Conservation (phyloP, 257 asterid species). For the Solanum piurae region DNA sequence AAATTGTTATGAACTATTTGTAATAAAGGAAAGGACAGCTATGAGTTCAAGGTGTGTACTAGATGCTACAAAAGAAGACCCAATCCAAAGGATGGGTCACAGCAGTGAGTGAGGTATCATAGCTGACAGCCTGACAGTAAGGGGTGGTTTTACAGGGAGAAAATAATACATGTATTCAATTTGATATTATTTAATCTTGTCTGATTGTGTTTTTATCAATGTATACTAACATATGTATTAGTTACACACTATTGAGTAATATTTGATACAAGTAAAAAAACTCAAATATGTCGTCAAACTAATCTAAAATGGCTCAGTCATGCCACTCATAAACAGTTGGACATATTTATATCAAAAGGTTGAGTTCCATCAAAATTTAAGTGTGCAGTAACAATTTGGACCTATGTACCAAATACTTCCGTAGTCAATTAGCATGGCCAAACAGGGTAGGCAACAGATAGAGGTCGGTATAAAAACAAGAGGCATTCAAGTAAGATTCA, state of each 20-base stretch:
- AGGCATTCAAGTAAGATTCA: neutral
- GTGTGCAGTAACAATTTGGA: neutral
- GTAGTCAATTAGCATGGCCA: neutral
- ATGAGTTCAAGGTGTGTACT: neutral
- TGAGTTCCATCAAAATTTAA: too few relatives aligned
- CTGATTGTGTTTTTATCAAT: neutral
- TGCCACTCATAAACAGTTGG: neutral
- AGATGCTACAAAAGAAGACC: neutral
- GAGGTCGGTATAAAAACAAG: neutral
- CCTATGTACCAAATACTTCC: neutral
- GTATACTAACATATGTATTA: neutral
- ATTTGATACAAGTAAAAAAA: too few relatives aligned
- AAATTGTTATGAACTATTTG: neutral
- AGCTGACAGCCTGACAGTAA: neutral
- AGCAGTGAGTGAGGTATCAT: neutral
- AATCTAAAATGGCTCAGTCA: neutral
- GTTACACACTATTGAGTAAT: neutral
- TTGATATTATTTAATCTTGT: neutral
- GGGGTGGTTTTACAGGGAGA: too few relatives aligned
- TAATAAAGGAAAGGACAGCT: neutral
- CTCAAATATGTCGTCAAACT: too few relatives aligned
- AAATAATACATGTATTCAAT: neutral
- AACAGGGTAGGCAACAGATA: neutral
- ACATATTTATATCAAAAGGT: too few relatives aligned
- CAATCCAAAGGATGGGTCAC: neutral